A percentile compares a stretch with the other conserved stretches of the same genome.
Evolutionary conservation across 331 rosid species (phyloP).

Genomic region (Pyrus hybrid): DNA sequence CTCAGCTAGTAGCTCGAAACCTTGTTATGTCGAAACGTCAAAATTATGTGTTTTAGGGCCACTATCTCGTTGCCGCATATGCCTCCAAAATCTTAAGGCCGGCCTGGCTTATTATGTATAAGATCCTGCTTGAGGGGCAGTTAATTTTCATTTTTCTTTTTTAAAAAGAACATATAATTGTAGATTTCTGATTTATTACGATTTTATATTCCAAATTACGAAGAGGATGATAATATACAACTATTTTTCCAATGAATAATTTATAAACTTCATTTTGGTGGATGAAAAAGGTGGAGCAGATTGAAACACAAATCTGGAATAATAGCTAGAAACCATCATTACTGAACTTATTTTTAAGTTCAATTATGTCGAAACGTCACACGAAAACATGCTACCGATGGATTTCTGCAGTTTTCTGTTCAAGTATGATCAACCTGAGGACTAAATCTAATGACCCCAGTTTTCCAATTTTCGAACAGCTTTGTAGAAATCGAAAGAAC

Average conservation of each 20-base stretch:
- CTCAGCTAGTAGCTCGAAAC: slow-evolving; percentile 28
- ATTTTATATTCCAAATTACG: not conserved
- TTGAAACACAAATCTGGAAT: not conserved
- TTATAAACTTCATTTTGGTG: not conserved
- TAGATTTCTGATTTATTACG: not conserved
- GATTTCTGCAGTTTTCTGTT: not conserved
- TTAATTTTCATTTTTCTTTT: not conserved
- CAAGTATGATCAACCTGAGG: not conserved
- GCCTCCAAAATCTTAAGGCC: too few species aligned
- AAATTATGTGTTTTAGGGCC: not conserved
- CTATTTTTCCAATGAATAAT: not conserved
- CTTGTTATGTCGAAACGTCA: not conserved
- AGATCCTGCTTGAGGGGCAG: too few species aligned
- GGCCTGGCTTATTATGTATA: too few species aligned
- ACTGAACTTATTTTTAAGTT: not conserved
- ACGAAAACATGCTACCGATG: not conserved
- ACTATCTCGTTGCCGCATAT: too few species aligned
- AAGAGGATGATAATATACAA: too few species aligned
- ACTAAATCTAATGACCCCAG: too few species aligned
- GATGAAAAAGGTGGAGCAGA: not conserved
- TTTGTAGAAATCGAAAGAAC: too few species aligned
- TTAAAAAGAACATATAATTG: not conserved
- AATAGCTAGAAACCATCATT: not conserved
- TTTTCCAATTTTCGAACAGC: too few species aligned
- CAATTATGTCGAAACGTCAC: not conserved